Percentiles rank a stretch among this genome's conserved stretches.
phyloP scores from a whole-genome alignment of 805 yeast genomes.

The Sugiyamaella lignohabitans region DNA sequence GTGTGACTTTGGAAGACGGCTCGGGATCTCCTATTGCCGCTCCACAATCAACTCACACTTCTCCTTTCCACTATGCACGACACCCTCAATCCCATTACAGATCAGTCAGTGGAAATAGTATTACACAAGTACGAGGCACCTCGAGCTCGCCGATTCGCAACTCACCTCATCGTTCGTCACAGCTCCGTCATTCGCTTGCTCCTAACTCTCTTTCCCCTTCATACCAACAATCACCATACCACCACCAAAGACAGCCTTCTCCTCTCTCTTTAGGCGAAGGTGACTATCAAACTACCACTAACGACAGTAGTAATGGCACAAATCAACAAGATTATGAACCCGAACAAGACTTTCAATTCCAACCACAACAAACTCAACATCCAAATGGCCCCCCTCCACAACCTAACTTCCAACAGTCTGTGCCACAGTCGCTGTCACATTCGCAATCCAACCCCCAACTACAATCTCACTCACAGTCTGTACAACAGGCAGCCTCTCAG shows the following conservation, averaged over 20 bases:
- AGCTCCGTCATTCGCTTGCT: too few species aligned
- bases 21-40: too few species aligned
- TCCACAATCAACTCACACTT: too few species aligned
- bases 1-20: too few species aligned
- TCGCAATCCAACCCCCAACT: neutral
- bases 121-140: neutral
- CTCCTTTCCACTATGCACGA: slow-evolving; percentile 7
- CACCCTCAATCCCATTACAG: slow-evolving; percentile 8
- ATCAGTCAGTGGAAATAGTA: neutral
- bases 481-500: neutral
- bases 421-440: neutral
- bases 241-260: slow-evolving; percentile 7
- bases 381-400: neutral
- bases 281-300: neutral
- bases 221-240: too few species aligned
- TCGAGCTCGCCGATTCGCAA: too few species aligned
- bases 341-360: too few species aligned
- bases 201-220: too few species aligned
- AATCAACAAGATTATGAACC: too few species aligned
- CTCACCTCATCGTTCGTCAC: too few species aligned
- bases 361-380: neutral
- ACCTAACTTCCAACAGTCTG: neutral
- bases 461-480: neutral
- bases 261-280: neutral
- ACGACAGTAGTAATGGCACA: too few species aligned